Evolutionary conservation across 257 asterid genomes (phyloP), one percentile per base, ranked within the genome.

Genomic region (Eustoma russellianum): DNA sequence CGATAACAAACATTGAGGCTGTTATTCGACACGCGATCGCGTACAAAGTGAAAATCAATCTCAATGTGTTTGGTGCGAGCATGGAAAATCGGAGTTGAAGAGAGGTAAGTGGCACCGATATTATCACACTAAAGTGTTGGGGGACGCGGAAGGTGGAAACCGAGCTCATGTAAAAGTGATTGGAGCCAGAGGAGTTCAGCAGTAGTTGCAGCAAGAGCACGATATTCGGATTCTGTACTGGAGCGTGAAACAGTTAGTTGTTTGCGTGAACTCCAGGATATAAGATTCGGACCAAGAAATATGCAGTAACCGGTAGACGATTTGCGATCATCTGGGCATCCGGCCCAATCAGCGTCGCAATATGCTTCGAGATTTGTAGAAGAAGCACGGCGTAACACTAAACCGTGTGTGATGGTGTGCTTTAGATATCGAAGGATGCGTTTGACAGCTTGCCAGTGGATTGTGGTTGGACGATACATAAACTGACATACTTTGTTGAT

Each of bases 221-320:
- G 41, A 52, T 52, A 52, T 15, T 52, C 41, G 2, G 56, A 12
- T 15, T 52, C 56, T 3, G 56, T 52, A 30, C 41, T 19, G 13
- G 56, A 52, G 3, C 56, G n/a, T 2, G 33, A 14, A n/a, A 18
- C 38, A 3, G 55, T 51, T 9, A 8, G 40, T n/a, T 51, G 40
- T 24, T 17, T n/a, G 5, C 13, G 5, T 1, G 55, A 18, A 18
- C 55, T 1, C 55, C 55, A 51, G 28, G 55, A 51, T 1, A 51
- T 17, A 3, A 51, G 33, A 51, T 51, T 51, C 10, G 6, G 13
- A 13, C 48, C 16, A 12, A 44, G 16, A 13, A 44, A 44, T 9
- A 13, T 44, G 16, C 15, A 11, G 11, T 5, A 44, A 12, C 48
- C 16, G 11, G 48, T 44, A 5, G 15, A 12, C n/a, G n/a, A n/a